Evolutionary conservation across 2,329 filamentous ascomycete species (phyloP).

Genomic region (Diaporthe velutina): DNA sequence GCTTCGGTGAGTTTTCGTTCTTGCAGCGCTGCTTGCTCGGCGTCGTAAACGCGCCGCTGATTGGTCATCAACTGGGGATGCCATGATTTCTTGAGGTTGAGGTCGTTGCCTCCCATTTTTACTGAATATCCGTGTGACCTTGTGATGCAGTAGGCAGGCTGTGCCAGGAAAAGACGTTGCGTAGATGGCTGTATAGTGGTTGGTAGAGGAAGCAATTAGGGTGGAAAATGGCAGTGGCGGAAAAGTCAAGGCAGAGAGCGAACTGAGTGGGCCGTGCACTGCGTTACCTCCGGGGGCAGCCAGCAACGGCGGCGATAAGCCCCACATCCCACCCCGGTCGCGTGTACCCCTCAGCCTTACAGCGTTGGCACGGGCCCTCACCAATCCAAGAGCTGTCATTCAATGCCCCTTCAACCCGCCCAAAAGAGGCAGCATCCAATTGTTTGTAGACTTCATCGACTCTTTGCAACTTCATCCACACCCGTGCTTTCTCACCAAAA

Average conservation of each 20-base stretch:
- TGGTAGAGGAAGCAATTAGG: not conserved
- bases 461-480: constrained; percentile 16
- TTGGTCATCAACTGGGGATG: constrained; percentile 93
- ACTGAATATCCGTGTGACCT: constrained; percentile 36
- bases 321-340: not conserved
- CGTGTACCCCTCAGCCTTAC: constrained; percentile 15
- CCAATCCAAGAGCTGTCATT: not conserved
- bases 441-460: not conserved
- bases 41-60: constrained; percentile 89
- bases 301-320: not conserved
- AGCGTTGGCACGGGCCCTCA: constrained; percentile 29
- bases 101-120: constrained; percentile 88
- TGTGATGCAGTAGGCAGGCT: not conserved
- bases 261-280: not conserved
- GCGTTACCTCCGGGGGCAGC: not conserved
- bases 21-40: constrained; percentile 91
- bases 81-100: constrained; percentile 96
- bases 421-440: not conserved
- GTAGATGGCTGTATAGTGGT: not conserved
- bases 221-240: constrained; percentile 33
- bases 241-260: constrained; percentile 10
- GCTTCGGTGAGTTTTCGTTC: constrained; percentile 96
- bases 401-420: constrained; percentile 14
- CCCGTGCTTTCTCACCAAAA: not conserved
- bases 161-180: not conserved